Evolutionary conservation across 2,329 filamentous ascomycete species (phyloP).

Genomic region (Pseudogymnoascus verrucosus): DNA sequence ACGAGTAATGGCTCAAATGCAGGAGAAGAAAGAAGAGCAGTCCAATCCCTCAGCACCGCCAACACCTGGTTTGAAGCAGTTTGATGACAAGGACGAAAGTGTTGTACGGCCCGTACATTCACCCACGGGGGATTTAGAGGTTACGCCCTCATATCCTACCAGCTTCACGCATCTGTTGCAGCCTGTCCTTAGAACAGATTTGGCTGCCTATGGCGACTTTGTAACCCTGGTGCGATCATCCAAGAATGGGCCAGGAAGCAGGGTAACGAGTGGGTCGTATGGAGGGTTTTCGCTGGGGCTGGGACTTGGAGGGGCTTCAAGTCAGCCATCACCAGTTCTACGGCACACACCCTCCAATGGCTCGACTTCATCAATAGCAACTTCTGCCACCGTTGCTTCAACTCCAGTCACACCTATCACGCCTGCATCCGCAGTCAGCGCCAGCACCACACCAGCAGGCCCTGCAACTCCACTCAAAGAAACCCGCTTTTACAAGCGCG

Average conservation of each 20-base stretch:
- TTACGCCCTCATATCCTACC: conserved; percentile 49
- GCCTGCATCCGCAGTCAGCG: conserved; percentile 44
- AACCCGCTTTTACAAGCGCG: conserved; percentile 88
- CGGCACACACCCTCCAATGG: conserved; percentile 45
- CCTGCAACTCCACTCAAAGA: conserved; percentile 67
- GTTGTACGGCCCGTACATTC: conserved; percentile 25
- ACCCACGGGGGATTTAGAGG: conserved; percentile 32
- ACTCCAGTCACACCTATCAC: conserved; percentile 53
- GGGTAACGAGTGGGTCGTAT: conserved; percentile 65
- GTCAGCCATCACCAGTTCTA: conserved; percentile 20
- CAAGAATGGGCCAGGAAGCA: conserved; percentile 51
- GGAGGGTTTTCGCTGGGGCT: conserved; percentile 43
- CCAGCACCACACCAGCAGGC: conserved; percentile 31
- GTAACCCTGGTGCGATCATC: conserved; percentile 64
- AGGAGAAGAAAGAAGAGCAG: conserved; percentile 62
- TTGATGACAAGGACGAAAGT: conserved; percentile 50
- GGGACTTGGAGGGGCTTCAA: conserved; percentile 37
- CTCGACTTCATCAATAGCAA: conserved; percentile 51
- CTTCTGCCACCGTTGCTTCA: conserved; percentile 40
- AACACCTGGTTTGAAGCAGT: conserved; percentile 67
- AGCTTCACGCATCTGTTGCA: conserved; percentile 79
- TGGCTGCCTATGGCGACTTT: conserved; percentile 79
- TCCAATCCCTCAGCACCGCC: conserved; percentile 62
- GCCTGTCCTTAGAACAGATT: conserved; percentile 74
- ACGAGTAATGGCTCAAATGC: conserved; percentile 82